Conservation (phyloP, 306 rosid species). For the Argentina anserina region DNA sequence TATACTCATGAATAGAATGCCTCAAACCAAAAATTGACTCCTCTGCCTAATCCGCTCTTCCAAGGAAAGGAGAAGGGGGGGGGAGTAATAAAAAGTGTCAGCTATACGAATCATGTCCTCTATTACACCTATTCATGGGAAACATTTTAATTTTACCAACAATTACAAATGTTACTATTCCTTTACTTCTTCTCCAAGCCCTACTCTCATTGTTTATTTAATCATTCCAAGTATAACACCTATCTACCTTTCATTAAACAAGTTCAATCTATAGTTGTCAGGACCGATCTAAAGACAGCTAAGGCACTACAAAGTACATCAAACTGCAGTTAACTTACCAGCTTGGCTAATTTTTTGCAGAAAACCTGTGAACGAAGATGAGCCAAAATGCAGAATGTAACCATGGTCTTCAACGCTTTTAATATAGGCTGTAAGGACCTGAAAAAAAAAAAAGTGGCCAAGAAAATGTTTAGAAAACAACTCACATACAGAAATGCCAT, state of each 20-base stretch:
- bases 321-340: constrained; percentile 33
- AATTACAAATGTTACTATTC: neutral
- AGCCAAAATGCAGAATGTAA: constrained; percentile 92
- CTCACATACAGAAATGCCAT: neutral
- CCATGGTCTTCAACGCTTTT: constrained; percentile 98
- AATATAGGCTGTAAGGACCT: constrained; percentile 81
- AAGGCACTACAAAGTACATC: neutral
- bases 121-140: neutral
- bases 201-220: neutral
- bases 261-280: neutral
- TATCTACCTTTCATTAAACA: neutral
- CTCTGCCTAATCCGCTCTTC: neutral
- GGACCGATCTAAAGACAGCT: neutral
- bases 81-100: too few species aligned
- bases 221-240: neutral
- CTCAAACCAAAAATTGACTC: neutral
- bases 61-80: neutral
- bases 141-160: neutral
- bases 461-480: constrained; percentile 1
- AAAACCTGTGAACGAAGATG: constrained; percentile 74
- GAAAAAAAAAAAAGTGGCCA: constrained; percentile 23
- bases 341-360: constrained; percentile 52
- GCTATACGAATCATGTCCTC: neutral
- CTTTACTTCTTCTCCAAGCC: neutral
- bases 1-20: neutral